phyloP scores from a whole-genome alignment of 2,329 filamentous ascomycete species.

The Pseudogymnoascus sp. region DNA sequence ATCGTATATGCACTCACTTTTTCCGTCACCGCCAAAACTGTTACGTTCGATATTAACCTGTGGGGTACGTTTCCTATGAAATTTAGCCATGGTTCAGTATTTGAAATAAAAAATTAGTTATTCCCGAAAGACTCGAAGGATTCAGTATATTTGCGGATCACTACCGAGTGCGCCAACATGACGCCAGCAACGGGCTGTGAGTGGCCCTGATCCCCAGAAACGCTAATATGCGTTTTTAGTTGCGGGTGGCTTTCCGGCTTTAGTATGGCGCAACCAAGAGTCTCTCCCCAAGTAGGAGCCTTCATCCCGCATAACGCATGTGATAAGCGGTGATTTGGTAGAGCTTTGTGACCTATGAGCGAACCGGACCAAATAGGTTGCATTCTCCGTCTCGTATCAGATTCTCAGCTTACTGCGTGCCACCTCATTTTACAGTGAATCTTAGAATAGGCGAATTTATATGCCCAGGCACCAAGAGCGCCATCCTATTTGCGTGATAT shows the following conservation, averaged over 20 bases:
- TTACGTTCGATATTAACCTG: background rate
- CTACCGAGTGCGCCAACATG: background rate
- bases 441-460: background rate
- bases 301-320: background rate
- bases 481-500: background rate
- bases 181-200: background rate
- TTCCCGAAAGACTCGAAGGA: background rate
- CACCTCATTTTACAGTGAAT: background rate
- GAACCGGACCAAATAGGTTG: background rate
- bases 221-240: background rate
- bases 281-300: background rate
- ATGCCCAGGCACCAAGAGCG: background rate
- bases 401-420: background rate
- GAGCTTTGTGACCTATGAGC: background rate
- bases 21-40: background rate
- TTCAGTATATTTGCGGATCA: background rate
- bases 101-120: background rate
- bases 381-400: background rate
- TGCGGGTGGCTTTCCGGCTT: slow-evolving; percentile 2
- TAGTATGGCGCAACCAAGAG: background rate
- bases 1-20: background rate
- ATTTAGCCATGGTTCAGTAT: background rate
- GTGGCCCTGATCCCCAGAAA: slow-evolving; percentile 1
- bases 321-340: background rate
- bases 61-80: background rate